Evolutionary conservation across 1,284 basidiomycete species (phyloP).

Genomic region (Cutaneotrichosporon cutaneum): DNA sequence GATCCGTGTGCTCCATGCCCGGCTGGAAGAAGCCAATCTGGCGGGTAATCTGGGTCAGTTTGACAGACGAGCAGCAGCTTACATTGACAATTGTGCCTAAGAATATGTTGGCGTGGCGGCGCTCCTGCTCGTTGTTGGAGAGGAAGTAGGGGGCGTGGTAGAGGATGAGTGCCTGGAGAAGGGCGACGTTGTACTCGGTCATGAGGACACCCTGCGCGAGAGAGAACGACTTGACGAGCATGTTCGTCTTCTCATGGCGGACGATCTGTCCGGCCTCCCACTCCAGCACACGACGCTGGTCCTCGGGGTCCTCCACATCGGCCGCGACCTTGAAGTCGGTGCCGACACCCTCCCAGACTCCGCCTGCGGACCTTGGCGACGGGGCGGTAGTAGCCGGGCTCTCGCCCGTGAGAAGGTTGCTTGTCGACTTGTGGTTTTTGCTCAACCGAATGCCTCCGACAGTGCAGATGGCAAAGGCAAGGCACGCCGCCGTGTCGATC

Average conservation of each 20-base stretch:
- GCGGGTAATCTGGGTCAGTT: constrained; percentile 45
- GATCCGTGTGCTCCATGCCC: constrained; percentile 44
- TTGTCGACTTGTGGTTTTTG: neutral
- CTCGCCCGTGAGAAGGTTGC: neutral
- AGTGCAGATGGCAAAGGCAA: constrained; percentile 55
- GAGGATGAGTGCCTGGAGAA: constrained; percentile 53
- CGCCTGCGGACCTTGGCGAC: constrained; percentile 10
- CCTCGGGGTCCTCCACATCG: constrained; percentile 22
- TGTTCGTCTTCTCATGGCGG: constrained; percentile 54
- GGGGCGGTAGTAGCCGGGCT: constrained; percentile 1
- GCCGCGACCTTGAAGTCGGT: constrained; percentile 18
- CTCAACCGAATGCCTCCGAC: constrained; percentile 47
- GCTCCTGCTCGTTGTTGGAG: constrained; percentile 47
- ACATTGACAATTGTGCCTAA: constrained; percentile 52
- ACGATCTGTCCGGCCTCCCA: constrained; percentile 46
- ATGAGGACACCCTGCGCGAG: constrained; percentile 49
- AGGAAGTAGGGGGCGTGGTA: constrained; percentile 54
- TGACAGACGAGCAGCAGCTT: constrained; percentile 19
- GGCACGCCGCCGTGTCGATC: constrained; percentile 49
- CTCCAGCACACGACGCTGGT: constrained; percentile 29
- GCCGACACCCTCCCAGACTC: constrained; percentile 18
- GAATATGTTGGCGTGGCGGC: constrained; percentile 50
- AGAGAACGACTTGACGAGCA: constrained; percentile 54
- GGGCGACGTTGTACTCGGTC: constrained; percentile 53
- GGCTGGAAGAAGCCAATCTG: constrained; percentile 52